Percentiles rank a stretch among this genome's conserved stretches.
Conservation (phyloP, 495 filamentous ascomycete species). For the Aspergillus bertholletiae region DNA sequence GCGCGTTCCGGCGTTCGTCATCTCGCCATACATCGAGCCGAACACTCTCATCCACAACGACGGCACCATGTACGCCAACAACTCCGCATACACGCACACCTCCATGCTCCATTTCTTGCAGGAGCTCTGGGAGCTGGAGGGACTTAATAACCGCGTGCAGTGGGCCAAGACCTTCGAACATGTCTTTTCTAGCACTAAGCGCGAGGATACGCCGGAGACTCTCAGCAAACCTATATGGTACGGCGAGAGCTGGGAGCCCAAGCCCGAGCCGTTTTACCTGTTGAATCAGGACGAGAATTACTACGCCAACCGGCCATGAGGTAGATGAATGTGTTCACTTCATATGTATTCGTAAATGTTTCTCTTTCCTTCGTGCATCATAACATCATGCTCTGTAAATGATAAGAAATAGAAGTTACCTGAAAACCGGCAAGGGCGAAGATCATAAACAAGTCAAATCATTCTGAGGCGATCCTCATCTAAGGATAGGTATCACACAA, state of each 20-base stretch:
- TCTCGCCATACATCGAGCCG: slow-evolving; percentile 39
- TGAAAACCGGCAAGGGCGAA: background rate
- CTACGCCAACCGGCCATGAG: slow-evolving; percentile 13
- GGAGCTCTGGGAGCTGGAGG: slow-evolving; percentile 40
- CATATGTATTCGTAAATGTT: background rate
- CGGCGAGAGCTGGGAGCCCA: slow-evolving; percentile 27
- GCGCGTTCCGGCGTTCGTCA: slow-evolving; percentile 42
- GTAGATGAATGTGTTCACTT: background rate
- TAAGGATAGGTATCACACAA: background rate
- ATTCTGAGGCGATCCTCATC: background rate
- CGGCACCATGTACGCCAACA: slow-evolving; percentile 33
- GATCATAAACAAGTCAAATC: background rate
- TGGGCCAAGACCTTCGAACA: slow-evolving; percentile 43
- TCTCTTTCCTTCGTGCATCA: background rate
- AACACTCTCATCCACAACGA: slow-evolving; percentile 39
- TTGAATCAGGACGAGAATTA: slow-evolving; percentile 34
- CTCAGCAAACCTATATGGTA: slow-evolving; percentile 32
- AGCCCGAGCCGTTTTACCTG: slow-evolving; percentile 26
- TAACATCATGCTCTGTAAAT: background rate
- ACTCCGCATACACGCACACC: slow-evolving; percentile 42
- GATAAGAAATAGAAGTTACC: background rate
- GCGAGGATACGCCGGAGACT: slow-evolving; percentile 29
- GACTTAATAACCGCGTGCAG: slow-evolving; percentile 37
- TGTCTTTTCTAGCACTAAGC: slow-evolving; percentile 26
- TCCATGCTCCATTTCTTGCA: slow-evolving; percentile 40